phyloP scores from a whole-genome alignment of 75 land plant genomes.

The Sequoia sempervirens region DNA sequence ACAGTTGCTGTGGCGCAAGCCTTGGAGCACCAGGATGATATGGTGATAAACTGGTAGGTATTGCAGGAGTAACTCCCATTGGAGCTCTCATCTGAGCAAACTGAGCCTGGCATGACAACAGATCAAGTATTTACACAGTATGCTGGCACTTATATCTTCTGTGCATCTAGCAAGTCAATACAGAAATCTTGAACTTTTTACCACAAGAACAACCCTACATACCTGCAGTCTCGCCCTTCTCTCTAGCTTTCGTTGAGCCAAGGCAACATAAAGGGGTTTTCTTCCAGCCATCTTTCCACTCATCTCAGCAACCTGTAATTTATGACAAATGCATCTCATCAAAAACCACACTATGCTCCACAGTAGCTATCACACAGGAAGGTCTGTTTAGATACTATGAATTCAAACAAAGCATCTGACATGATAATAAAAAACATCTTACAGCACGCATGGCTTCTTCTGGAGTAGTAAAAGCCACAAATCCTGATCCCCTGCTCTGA shows the following conservation, averaged over 20 bases:
- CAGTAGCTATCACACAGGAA: background rate
- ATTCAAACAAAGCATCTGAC: background rate
- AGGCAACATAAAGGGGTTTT: constrained; percentile 84
- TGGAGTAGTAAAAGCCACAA: constrained; percentile 68
- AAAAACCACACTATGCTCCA: background rate
- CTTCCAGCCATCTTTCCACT: constrained; percentile 79
- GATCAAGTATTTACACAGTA: background rate
- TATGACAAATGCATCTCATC: background rate
- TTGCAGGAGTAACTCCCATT: constrained; percentile 39
- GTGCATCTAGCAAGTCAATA: background rate
- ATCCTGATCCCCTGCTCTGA: constrained; percentile 68
- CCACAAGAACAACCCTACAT: constrained; percentile 5
- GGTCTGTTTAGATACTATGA: background rate
- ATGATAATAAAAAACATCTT: constrained; percentile 10
- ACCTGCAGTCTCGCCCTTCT: constrained; percentile 80
- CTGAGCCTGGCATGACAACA: constrained; percentile 46
- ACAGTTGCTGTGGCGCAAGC: constrained; percentile 64
- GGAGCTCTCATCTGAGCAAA: constrained; percentile 72
- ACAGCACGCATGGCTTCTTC: constrained; percentile 72
- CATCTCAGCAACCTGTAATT: constrained; percentile 68
- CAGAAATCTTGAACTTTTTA: background rate
- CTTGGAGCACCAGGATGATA: constrained; percentile 68
- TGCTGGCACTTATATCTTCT: background rate
- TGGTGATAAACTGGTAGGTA: constrained; percentile 51
- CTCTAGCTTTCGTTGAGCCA: constrained; percentile 85